Base-by-base conservation (phyloP, 2,329 filamentous ascomycete species). In the Akanthomyces lecanii region DNA sequence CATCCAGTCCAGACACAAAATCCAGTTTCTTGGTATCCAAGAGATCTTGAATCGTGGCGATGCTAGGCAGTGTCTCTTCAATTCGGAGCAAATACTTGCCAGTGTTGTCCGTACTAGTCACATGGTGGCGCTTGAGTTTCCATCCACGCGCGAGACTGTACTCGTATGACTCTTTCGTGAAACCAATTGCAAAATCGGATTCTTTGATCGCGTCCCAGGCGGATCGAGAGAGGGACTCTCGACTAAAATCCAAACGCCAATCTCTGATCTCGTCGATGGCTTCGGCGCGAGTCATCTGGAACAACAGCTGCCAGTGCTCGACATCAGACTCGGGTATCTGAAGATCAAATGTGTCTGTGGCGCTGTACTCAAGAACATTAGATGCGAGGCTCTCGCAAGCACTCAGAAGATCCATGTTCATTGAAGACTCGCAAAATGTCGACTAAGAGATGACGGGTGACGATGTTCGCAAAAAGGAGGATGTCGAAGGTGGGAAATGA, bases 101-200 rank as follows among this genome's bases (percentile, higher is more conserved):
- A 52, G 36, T 50, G 38, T 63, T 12, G 16, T 44, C 10, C 6
- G 28, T n/a, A 10, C 21, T 52, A 14, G 42, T 45, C 6, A 18
- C 53, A 42, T 54, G 8, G 14, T 4, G 25, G 18, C 40, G 25
- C 16, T 51, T 28, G 7, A 44, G 21, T 12, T 47, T 48, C n/a
- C 51, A 30, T 12, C 40, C 16, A 8, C 36, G 48, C 40, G 50
- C 21, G 18, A 64, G 28, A 25, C 54, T 62, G 40, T 63, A 65
- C 18, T 66, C 65, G 21, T 66, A 66, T 1, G 59, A 45, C 23
- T 66, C 62, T 47, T 66, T 65, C 23, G 55, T 60, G 52, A 64
- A 64, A 10, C 60, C 63, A 0, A 38, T 25, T 33, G 47, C 47
- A 23, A 47, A 48, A 18, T 63, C 51, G 18, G 64, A 38, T 8